Evolutionary conservation across 805 yeast species (phyloP).

Genomic region (Ogataea paradorogensis): DNA sequence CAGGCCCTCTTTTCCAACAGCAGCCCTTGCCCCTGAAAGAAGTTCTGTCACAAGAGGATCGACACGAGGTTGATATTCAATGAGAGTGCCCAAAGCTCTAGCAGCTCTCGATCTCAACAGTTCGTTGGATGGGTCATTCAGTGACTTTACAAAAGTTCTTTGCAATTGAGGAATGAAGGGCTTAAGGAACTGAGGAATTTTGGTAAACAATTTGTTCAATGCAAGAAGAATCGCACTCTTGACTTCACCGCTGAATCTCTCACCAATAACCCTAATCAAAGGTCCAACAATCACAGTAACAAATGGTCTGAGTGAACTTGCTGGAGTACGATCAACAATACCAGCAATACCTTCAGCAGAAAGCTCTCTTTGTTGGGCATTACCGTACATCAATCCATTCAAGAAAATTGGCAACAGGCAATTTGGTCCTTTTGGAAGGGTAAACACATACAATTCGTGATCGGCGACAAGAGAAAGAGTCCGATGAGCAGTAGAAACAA

Average conservation of each 20-base stretch:
- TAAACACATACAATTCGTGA: conserved; percentile 70
- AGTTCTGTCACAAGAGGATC: conserved; percentile 89
- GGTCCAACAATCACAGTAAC: conserved; percentile 97
- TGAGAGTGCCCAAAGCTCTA: conserved; percentile 80
- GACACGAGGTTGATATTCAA: conserved; percentile 86
- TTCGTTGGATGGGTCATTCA: conserved; percentile 75
- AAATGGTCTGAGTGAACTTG: conserved; percentile 76
- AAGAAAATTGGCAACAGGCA: conserved; percentile 87
- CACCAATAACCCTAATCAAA: conserved; percentile 95
- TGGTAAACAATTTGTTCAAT: conserved; percentile 68
- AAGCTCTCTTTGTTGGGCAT: conserved; percentile 73
- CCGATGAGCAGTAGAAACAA: conserved; percentile 78
- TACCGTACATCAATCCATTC: conserved; percentile 95
- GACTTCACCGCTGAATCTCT: conserved; percentile 84
- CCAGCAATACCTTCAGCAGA: conserved; percentile 90
- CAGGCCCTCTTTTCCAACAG: conserved; percentile 43
- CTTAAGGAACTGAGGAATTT: conserved; percentile 86
- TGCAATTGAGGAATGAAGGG: conserved; percentile 98
- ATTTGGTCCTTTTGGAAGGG: conserved; percentile 77
- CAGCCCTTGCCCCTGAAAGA: conserved; percentile 66
- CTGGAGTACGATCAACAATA: conserved; percentile 79
- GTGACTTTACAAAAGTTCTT: conserved; percentile 90
- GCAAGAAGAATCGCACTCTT: conserved; percentile 93
- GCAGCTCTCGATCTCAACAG: conserved; percentile 81
- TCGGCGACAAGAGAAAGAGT: conserved; percentile 65